A percentile compares a stretch with the other conserved stretches of the same genome.
Conservation (phyloP, 441 rosid genomes). For the Gossypium laxum region DNA sequence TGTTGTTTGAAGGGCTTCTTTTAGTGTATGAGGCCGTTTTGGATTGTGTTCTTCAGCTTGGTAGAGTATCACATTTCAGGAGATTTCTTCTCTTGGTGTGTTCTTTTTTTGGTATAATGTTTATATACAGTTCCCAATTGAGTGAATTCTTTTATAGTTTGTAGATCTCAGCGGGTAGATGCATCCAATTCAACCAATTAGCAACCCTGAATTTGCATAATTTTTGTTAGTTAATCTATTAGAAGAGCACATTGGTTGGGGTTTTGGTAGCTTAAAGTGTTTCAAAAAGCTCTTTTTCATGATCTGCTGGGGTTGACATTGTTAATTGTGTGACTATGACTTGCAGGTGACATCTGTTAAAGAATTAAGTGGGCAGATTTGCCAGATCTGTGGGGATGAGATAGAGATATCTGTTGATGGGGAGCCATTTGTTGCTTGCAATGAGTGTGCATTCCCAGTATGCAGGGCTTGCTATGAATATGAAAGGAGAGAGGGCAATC, state of each 20-base stretch:
- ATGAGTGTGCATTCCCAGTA: conserved; percentile 82
- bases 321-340: background rate
- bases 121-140: background rate
- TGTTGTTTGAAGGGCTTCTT: background rate
- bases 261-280: conserved; percentile 3
- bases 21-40: background rate
- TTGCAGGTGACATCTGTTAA: conserved; percentile 55
- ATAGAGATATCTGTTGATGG: conserved; percentile 53
- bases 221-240: background rate
- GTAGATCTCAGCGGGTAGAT: conserved; percentile 19
- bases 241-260: conserved; percentile 1
- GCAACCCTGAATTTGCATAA: conserved; percentile 20
- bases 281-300: background rate
- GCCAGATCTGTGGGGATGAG: conserved; percentile 81
- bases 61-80: background rate
- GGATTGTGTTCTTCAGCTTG: conserved; percentile 7
- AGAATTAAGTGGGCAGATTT: conserved; percentile 63
- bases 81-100: background rate
- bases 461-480: conserved; percentile 72
- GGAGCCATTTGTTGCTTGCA: conserved; percentile 76
- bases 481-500: conserved; percentile 76
- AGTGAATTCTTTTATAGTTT: conserved; percentile 2
- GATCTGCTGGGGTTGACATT: conserved; percentile 10
- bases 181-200: conserved; percentile 15
- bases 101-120: background rate